Evolutionary conservation across 192 early-diverging fungal species (phyloP).

Genomic region (Coemansia sp.): DNA sequence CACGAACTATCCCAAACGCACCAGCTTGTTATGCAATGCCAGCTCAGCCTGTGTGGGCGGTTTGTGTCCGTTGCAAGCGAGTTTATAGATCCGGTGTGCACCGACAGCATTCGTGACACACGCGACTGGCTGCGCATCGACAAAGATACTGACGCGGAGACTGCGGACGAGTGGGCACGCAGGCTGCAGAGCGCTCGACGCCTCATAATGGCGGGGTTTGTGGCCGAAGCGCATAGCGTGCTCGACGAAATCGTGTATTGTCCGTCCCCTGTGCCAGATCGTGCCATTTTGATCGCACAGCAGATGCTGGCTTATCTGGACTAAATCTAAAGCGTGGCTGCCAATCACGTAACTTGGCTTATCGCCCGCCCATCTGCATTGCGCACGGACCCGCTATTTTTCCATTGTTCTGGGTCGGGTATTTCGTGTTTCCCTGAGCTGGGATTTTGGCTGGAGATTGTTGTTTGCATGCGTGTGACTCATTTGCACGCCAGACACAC

Average conservation of each 20-base stretch:
- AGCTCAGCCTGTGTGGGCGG: constrained; percentile 10
- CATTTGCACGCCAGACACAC: too few species aligned
- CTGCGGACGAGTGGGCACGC: neutral
- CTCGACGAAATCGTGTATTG: constrained; percentile 11
- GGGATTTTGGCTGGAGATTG: too few species aligned
- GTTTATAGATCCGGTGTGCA: constrained; percentile 4
- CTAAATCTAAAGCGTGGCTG: neutral
- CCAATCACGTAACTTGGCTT: neutral
- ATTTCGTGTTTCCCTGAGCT: too few species aligned
- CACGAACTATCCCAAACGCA: constrained; percentile 12
- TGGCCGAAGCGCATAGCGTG: constrained; percentile 11
- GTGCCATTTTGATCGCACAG: neutral
- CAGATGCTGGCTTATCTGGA: neutral
- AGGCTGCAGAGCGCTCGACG: constrained; percentile 7
- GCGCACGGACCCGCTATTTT: neutral
- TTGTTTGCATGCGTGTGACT: too few species aligned
- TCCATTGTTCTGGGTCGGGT: neutral
- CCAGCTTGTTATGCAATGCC: constrained; percentile 3
- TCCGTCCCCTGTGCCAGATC: neutral
- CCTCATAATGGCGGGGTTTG: constrained; percentile 12
- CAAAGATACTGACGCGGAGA: neutral
- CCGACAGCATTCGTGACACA: constrained; percentile 4
- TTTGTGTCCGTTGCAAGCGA: neutral
- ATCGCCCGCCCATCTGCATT: neutral
- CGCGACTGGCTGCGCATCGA: constrained; percentile 11